Evolutionary conservation across 2,329 filamentous ascomycete species (phyloP).

Genomic region (Diatrype stigma): DNA sequence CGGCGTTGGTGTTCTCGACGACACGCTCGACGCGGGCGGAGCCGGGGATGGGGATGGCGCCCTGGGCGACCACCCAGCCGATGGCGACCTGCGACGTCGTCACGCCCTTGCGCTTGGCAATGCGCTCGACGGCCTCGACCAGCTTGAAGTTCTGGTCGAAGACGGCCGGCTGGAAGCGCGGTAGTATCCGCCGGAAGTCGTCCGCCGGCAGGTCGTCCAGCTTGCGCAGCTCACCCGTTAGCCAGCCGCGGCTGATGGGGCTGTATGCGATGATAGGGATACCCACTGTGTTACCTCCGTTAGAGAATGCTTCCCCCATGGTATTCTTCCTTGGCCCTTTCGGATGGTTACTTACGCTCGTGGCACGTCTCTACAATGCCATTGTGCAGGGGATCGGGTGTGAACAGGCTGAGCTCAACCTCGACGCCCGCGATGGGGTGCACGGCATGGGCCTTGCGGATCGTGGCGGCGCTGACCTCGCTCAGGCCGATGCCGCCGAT

Average conservation of each 20-base stretch:
- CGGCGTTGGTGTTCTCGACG: conserved; percentile 41
- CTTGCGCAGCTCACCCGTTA: conserved; percentile 46
- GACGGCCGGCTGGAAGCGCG: conserved; percentile 47
- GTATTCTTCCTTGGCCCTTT: conserved; percentile 9
- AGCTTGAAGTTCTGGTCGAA: conserved; percentile 52
- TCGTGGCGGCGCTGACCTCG: conserved; percentile 37
- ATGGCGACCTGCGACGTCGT: conserved; percentile 51
- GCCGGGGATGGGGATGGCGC: conserved; percentile 37
- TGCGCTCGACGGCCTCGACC: conserved; percentile 39
- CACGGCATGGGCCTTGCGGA: conserved; percentile 33
- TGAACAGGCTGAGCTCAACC: conserved; percentile 40
- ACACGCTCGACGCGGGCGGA: conserved; percentile 35
- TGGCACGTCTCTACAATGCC: conserved; percentile 35
- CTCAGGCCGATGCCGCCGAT: conserved; percentile 39
- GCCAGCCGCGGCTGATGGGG: conserved; percentile 44
- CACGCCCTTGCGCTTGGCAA: conserved; percentile 44
- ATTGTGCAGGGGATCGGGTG: conserved; percentile 36
- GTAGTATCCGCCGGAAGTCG: conserved; percentile 39
- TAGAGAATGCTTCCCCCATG: conserved; percentile 26
- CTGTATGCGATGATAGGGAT: conserved; percentile 58
- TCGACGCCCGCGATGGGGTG: conserved; percentile 39
- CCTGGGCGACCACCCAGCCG: conserved; percentile 43
- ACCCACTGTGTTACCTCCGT: conserved; percentile 33
- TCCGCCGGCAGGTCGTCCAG: conserved; percentile 43
- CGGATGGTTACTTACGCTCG: conserved; percentile 33